Base-by-base conservation (phyloP, 805 yeast species). In the Scheffersomyces ergatensis region DNA sequence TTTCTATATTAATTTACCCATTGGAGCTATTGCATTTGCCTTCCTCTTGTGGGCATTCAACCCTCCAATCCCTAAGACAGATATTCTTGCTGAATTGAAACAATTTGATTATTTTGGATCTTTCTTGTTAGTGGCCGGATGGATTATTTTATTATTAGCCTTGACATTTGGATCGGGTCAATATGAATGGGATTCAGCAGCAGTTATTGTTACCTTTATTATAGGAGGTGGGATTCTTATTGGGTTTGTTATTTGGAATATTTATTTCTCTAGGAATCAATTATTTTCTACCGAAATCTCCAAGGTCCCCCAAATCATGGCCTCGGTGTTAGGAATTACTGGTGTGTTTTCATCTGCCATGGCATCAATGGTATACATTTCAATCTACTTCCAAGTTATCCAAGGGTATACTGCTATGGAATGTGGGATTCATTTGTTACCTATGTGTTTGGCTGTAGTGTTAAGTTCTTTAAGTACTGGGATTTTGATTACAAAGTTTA, bases 1-100 rank as follows among this genome's bases (percentile, higher is more conserved):
- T 50, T 84, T 82, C 55, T 84, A 78, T 59, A 68, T 84, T 46
- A 84, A 83, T 55, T 57, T 84, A 26, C 87, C 88, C 2, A 58
- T 82, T 24, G 85, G 85, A n/a, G 88, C 83, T 1, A 39, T 66
- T 1, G 74, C 79, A 0, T 51, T 69, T 18, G 53, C 55, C 0
- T 47, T 68, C 7, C 53, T 77, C n/a, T 34, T 67, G 3, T 42
- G 69, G 3, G 63, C 69, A 14, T 72, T 76, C 54, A 62, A 67
- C 23, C 80, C 82, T 9, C 77, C 76, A 5, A 57, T 51, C 29
- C 70, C 77, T 0, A 52, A 52, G 14, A 73, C 74, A 12, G 51
- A 59, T n/a, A 40, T 67, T 30, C 53, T 46, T 26, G 57, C 61
- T 17, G 76, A 74, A 43, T 44, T 77, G n/a, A 42, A 48, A n/a